phyloP scores from a whole-genome alignment of 306 rosid genomes.

The Malus domestica region ASM211411v1 NC_041798.1:26768001-26768500 shows the following conservation, averaged over 20 bases:
- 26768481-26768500: slow-evolving; percentile 28
- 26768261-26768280: background rate
- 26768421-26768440: slow-evolving; percentile 8
- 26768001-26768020: background rate
- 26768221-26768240: background rate
- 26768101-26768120: background rate
- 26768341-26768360: background rate
- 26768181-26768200: background rate
- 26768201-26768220: background rate
- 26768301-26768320: background rate
- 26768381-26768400: slow-evolving; percentile 33
- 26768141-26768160: background rate
- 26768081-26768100: background rate
- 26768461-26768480: slow-evolving; percentile 33
- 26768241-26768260: background rate
- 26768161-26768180: background rate
- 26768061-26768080: background rate
- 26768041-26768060: background rate
- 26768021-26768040: background rate
- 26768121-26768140: background rate
- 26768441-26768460: slow-evolving; percentile 6
- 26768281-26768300: background rate
- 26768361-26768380: slow-evolving; percentile 22
- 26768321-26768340: background rate
- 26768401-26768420: slow-evolving; percentile 46